Percentiles rank a stretch among this genome's conserved stretches.
Conservation (phyloP, 2,329 filamentous ascomycete genomes). For the Curvularia spicifera region DNA sequence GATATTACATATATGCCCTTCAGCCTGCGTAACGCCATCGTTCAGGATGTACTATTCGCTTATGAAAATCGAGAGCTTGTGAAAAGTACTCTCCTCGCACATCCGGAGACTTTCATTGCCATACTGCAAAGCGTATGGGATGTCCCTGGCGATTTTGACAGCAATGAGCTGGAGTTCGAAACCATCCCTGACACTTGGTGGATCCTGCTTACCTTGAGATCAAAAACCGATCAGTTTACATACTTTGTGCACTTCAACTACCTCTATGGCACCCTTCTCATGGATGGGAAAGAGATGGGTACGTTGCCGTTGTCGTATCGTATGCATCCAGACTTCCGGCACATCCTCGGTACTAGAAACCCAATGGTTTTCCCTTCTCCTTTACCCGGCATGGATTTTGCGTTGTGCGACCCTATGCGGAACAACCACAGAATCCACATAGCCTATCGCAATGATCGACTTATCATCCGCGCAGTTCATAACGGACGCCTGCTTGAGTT, state of each 20-base stretch:
- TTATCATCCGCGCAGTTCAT: slow-evolving; percentile 55
- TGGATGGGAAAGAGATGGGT: slow-evolving; percentile 58
- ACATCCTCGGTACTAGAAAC: slow-evolving; percentile 62
- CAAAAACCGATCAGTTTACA: slow-evolving; percentile 32
- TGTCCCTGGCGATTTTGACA: slow-evolving; percentile 26
- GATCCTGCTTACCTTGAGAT: slow-evolving; percentile 39
- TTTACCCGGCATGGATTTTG: slow-evolving; percentile 60
- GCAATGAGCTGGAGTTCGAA: slow-evolving; percentile 14
- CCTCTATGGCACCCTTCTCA: slow-evolving; percentile 56
- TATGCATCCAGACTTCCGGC: slow-evolving; percentile 51
- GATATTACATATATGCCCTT: slow-evolving; percentile 48
- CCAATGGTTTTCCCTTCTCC: slow-evolving; percentile 61
- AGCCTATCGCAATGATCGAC: slow-evolving; percentile 52
- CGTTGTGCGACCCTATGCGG: slow-evolving; percentile 43
- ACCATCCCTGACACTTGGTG: slow-evolving; percentile 36
- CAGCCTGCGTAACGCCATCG: slow-evolving; percentile 49
- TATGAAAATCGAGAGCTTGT: slow-evolving; percentile 49
- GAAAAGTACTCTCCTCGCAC: slow-evolving; percentile 40
- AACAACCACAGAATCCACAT: slow-evolving; percentile 60
- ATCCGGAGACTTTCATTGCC: slow-evolving; percentile 37
- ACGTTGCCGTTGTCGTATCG: slow-evolving; percentile 62
- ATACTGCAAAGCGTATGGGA: slow-evolving; percentile 56
- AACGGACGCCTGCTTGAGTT: slow-evolving; percentile 42
- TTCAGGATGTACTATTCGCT: slow-evolving; percentile 57
- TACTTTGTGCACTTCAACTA: slow-evolving; percentile 53